A percentile compares a stretch with the other conserved stretches of the same genome.
Conservation (phyloP, 352 stramenopile species). For the Globisporangium uncinulatum region DNA sequence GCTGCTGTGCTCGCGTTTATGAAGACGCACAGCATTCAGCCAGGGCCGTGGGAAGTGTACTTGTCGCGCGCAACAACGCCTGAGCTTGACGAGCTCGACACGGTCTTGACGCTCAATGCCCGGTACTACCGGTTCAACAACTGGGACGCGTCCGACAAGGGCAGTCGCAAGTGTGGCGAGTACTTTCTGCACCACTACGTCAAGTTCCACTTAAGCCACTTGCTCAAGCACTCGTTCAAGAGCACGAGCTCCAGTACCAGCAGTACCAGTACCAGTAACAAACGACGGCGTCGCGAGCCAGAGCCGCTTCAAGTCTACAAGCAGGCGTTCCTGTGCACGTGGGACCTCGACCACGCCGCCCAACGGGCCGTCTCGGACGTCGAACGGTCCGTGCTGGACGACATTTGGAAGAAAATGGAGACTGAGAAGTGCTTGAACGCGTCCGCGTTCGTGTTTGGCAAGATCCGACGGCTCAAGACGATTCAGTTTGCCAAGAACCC, state of each 20-base stretch:
- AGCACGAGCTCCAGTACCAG: slow-evolving; percentile 19
- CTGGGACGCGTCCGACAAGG: slow-evolving; percentile 67
- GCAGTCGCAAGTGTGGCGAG: slow-evolving; percentile 55
- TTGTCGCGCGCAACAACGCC: slow-evolving; percentile 51
- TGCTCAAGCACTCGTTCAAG: slow-evolving; percentile 57
- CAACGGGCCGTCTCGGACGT: slow-evolving; percentile 66
- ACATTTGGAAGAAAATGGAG: slow-evolving; percentile 84
- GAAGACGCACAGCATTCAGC: slow-evolving; percentile 69
- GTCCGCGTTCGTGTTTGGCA: slow-evolving; percentile 69
- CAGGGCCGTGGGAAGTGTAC: slow-evolving; percentile 78
- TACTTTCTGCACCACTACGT: slow-evolving; percentile 84
- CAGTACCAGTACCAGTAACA: slow-evolving; percentile 11
- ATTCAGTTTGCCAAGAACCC: slow-evolving; percentile 63
- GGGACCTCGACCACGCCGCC: slow-evolving; percentile 69
- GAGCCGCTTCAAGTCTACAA: slow-evolving; percentile 55
- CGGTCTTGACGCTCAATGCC: slow-evolving; percentile 60
- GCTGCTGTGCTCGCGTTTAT: slow-evolving; percentile 73
- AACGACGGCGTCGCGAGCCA: slow-evolving; percentile 47
- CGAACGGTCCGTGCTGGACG: slow-evolving; percentile 65
- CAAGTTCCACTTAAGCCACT: slow-evolving; percentile 68
- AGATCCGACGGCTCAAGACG: slow-evolving; percentile 58
- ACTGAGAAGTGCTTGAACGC: slow-evolving; percentile 57
- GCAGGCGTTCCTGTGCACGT: slow-evolving; percentile 80
- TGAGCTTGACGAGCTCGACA: slow-evolving; percentile 69
- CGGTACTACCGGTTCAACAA: slow-evolving; percentile 77